These are phyloP conservation scores for Arachnomyces sp. DNA, from an alignment of 2,329 filamentous ascomycete species.

Conservation along the genomic window DNA sequence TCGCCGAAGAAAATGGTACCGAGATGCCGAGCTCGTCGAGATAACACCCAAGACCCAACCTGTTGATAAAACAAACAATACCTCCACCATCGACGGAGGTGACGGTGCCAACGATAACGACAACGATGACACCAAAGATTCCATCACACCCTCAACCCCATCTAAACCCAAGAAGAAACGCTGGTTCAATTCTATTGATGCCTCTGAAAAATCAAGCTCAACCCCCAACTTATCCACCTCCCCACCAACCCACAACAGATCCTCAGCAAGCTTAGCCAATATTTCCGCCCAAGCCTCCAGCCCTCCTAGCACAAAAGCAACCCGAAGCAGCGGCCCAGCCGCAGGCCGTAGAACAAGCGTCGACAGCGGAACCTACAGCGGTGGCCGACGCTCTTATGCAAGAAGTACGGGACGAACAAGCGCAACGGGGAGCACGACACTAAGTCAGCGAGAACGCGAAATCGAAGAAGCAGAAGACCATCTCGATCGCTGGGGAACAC, in stretches of 20 bases:
- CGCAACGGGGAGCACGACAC: slow-evolving; percentile 5
- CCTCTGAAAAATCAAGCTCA: slow-evolving; percentile 20
- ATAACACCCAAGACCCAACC: slow-evolving; percentile 39
- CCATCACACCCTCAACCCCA: slow-evolving; percentile 19
- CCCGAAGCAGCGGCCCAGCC: background rate
- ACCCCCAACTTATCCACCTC: slow-evolving; percentile 12
- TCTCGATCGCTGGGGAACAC: slow-evolving; percentile 45
- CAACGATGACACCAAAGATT: slow-evolving; percentile 21
- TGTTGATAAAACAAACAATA: slow-evolving; percentile 17
- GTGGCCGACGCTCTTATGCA: slow-evolving; percentile 1
- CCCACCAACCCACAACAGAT: slow-evolving; percentile 2
- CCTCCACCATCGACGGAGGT: slow-evolving; percentile 13
- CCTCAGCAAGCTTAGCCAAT: slow-evolving; percentile 4
- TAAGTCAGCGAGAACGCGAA: slow-evolving; percentile 31
- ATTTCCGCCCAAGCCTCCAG: slow-evolving; percentile 7
- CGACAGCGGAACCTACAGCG: slow-evolving; percentile 2
- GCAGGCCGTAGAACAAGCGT: slow-evolving; percentile 3
- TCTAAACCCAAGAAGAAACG: slow-evolving; percentile 26
- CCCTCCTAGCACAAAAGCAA: background rate
- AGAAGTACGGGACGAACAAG: background rate
- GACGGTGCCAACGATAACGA: slow-evolving; percentile 15
- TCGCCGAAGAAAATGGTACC: slow-evolving; percentile 86
- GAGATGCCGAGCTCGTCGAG: slow-evolving; percentile 91
- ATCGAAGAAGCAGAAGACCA: slow-evolving; percentile 37
- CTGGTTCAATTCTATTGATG: slow-evolving; percentile 30